Evolutionary conservation across 345 rosid genomes (phyloP).

Genomic region (Citrus maxima): DNA sequence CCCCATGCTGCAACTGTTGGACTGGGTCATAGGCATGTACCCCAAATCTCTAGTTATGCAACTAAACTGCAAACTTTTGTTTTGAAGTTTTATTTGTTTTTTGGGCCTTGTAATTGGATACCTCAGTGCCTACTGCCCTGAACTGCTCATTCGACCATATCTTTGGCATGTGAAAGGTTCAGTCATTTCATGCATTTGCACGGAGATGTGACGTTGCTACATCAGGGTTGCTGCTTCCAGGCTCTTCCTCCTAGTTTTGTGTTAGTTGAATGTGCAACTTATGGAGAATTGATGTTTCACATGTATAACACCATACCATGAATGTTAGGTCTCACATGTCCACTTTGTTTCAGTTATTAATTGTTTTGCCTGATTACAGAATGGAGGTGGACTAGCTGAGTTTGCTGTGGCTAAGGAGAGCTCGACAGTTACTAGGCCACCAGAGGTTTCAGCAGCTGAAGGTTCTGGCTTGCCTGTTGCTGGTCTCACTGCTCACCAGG

Average conservation of each 20-base stretch:
- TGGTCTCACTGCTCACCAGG: slow-evolving; percentile 64
- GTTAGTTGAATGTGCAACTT: neutral
- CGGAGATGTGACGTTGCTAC: neutral
- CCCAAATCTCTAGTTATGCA: neutral
- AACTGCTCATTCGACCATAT: neutral
- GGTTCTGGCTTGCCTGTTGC: slow-evolving; percentile 65
- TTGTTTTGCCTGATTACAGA: slow-evolving; percentile 26
- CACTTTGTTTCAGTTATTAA: neutral
- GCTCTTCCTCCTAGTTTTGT: neutral
- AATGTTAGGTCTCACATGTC: neutral
- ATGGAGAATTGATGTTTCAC: neutral
- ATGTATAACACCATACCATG: neutral
- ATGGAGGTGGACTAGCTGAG: slow-evolving; percentile 65
- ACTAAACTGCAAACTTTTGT: neutral
- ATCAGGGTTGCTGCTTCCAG: neutral
- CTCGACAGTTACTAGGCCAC: slow-evolving; percentile 50
- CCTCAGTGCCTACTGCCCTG: neutral
- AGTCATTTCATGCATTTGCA: neutral
- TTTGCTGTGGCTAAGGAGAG: slow-evolving; percentile 58
- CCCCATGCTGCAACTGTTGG: neutral
- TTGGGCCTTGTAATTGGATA: neutral
- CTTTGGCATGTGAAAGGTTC: neutral
- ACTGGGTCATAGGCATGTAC: neutral
- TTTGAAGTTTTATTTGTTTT: neutral
- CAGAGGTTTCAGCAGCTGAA: slow-evolving; percentile 66